Evolutionary conservation across 2,329 filamentous ascomycete genomes (phyloP).

Genomic region (Catunica adiposa): DNA sequence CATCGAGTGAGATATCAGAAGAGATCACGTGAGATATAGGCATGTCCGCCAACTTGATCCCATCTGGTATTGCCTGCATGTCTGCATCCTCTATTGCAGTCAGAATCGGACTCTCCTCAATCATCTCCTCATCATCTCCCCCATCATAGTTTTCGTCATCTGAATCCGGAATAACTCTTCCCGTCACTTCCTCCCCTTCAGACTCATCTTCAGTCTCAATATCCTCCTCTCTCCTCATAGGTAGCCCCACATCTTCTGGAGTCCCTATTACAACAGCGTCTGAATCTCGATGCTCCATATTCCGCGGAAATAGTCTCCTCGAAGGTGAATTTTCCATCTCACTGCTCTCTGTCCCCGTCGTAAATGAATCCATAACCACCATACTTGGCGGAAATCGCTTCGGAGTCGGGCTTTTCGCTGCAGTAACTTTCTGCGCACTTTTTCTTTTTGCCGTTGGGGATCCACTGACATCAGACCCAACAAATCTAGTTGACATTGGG

Average conservation of each 20-base stretch:
- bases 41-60: no score
- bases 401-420: neutral
- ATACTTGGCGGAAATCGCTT: constrained; percentile 18
- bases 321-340: neutral
- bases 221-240: constrained; percentile 10
- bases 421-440: no score
- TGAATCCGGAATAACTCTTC: constrained; percentile 14
- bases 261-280: neutral
- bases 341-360: constrained; percentile 13
- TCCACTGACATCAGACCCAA: constrained; percentile 23
- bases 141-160: constrained; percentile 9
- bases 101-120: neutral
- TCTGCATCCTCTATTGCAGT: neutral
- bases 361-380: constrained; percentile 32
- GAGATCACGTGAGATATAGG: neutral
- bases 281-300: constrained; percentile 6
- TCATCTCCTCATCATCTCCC: neutral
- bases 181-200: constrained; percentile 8
- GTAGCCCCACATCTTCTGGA: no score
- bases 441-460: constrained; percentile 12
- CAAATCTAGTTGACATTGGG: constrained; percentile 22
- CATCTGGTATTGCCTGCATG: neutral
- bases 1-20: neutral
- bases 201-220: constrained; percentile 12
- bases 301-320: constrained; percentile 9